Conservation (phyloP, 768 basidiomycete genomes). For the Trametes gibbosa region DNA sequence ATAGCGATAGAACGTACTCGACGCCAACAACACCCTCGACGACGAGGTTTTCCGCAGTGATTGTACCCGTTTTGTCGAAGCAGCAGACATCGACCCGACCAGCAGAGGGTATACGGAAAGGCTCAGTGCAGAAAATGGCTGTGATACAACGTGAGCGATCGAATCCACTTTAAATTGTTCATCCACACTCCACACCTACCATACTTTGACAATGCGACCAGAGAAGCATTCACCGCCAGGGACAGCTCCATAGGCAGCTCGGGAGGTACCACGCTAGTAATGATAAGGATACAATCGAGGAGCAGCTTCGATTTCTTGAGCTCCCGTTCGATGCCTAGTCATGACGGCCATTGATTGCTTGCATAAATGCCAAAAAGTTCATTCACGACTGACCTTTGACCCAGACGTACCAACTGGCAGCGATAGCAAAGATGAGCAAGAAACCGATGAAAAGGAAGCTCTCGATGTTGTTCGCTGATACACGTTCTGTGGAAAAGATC, state of each 20-base stretch:
- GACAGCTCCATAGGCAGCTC: conserved; percentile 98
- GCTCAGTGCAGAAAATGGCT: conserved; percentile 99
- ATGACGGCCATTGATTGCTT: background rate
- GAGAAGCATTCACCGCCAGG: conserved; percentile 90
- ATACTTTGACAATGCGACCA: conserved; percentile 91
- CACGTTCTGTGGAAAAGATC: conserved; percentile 97
- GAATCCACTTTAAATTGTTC: too few relatives aligned
- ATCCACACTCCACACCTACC: conserved; percentile 49
- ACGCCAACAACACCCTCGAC: conserved; percentile 92
- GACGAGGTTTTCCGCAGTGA: conserved; percentile 93
- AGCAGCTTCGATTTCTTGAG: conserved; percentile 94
- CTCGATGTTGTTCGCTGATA: conserved; percentile 94
- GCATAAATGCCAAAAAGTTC: background rate
- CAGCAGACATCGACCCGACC: conserved; percentile 98
- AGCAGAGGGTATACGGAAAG: conserved; percentile 95
- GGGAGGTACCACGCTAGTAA: conserved; percentile 97
- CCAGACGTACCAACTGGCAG: conserved; percentile 99
- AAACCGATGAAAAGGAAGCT: conserved; percentile 98
- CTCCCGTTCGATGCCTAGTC: conserved; percentile 80
- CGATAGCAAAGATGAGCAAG: conserved; percentile 94
- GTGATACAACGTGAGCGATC: background rate
- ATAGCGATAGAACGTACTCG: conserved; percentile 52
- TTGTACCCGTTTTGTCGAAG: conserved; percentile 99
- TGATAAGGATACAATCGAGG: conserved; percentile 92
- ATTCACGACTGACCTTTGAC: conserved; percentile 64